Evolutionary conservation across 106 monocot species (phyloP), one percentile per base, ranked within the genome.

Genomic region (Apostasia ramifera): DNA sequence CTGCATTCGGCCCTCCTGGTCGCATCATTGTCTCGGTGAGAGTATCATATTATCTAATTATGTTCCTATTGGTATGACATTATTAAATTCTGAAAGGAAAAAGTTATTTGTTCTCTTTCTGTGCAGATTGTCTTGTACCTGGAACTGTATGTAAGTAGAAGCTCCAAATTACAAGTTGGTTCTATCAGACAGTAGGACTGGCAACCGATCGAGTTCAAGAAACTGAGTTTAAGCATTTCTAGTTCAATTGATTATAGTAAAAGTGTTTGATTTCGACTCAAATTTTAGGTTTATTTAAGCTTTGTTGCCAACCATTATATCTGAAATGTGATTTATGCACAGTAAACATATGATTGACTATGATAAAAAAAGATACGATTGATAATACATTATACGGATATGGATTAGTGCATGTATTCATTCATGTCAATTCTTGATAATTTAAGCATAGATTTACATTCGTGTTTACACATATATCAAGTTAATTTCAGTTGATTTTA

Each of bases 101-200:
- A 66, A 8, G 50, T 60, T 5, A 40, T 8, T 44, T 47, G 14
- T 7, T 58, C 55, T 68, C 6, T 9, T 26, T 61, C 40, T 46
- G 55, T 79, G 88, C 88, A 92, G 92, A 78, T 92, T 45, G 69
- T 88, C 46, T 78, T 92, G 0, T 88, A 92, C 72, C 44, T 92
- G 59, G 92, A 92, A 69, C 74, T 92, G 2, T 92, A 85, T 71
- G 92, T 92, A 83, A 92, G 92, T 80, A 78, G 54, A 42, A 56
- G 10, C 40, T n/a, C 46, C 57, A 3, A 42, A 41, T 55, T 4
- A 14, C 51, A 4, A 50, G 4, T 15, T 44, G 26, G 26, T 26
- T 26, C 26, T 26, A 26, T 26, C 26, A 26, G 26, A 26, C 26
- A 26, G 26, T 26, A 26, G 26, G 26, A 26, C 26, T 26, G 26